These are phyloP conservation scores for Penicillium sp. DNA, from an alignment of 2,329 filamentous ascomycete species.

Conservation along the genomic window DNA sequence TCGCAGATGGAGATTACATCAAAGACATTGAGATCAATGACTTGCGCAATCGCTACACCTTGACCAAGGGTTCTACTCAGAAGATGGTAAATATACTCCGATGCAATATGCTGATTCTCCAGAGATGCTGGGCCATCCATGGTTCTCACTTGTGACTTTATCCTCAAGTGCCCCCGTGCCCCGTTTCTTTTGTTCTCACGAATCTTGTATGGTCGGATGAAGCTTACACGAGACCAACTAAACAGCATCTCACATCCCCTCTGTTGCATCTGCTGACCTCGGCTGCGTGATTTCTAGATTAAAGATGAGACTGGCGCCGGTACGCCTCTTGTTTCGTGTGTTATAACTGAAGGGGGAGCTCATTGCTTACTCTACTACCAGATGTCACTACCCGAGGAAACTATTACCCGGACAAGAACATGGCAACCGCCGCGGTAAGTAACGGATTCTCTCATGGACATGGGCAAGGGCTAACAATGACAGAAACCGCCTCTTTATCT, in stretches of 20 bases:
- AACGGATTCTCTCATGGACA: not conserved
- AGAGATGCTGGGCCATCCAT: constrained; percentile 34
- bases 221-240: constrained; percentile 61
- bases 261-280: constrained; percentile 93
- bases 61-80: constrained; percentile 95
- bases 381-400: constrained; percentile 98
- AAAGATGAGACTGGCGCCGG: constrained; percentile 99
- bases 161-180: constrained; percentile 13
- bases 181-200: constrained; percentile 20
- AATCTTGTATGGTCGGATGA: constrained; percentile 55
- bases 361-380: constrained; percentile 60
- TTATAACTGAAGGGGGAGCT: constrained; percentile 51
- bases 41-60: constrained; percentile 88
- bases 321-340: constrained; percentile 60
- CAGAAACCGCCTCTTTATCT: constrained; percentile 92
- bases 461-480: not conserved
- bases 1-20: constrained; percentile 95
- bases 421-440: constrained; percentile 88
- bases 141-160: constrained; percentile 27
- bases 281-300: constrained; percentile 86
- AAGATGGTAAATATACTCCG: constrained; percentile 97
- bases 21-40: constrained; percentile 99
- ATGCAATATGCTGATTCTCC: constrained; percentile 62
- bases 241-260: constrained; percentile 57
- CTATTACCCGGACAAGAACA: constrained; percentile 95